phyloP scores from a whole-genome alignment of 805 yeast genomes.

The Kluyveromyces nonfermentans region DNA sequence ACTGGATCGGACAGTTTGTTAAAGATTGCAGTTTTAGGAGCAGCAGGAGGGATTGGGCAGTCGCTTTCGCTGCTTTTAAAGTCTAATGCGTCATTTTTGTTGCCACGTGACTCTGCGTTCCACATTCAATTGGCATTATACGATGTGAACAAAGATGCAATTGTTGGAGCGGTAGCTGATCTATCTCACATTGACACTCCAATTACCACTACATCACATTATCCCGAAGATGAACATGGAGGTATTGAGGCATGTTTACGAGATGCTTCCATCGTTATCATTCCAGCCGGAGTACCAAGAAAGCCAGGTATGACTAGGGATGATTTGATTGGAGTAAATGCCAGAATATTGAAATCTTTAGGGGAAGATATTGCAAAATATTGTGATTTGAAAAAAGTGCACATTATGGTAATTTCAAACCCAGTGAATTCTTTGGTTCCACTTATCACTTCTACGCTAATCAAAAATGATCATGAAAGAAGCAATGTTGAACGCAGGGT shows the following conservation, averaged over 20 bases:
- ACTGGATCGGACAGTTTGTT: slow-evolving; percentile 7
- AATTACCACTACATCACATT: slow-evolving; percentile 47
- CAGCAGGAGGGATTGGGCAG: slow-evolving; percentile 94
- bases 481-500: slow-evolving; percentile 63
- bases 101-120: slow-evolving; percentile 38
- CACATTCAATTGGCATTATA: slow-evolving; percentile 49
- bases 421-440: slow-evolving; percentile 94
- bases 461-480: slow-evolving; percentile 35
- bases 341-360: slow-evolving; percentile 65
- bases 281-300: slow-evolving; percentile 87
- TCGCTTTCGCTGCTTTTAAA: slow-evolving; percentile 77
- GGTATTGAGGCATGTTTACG: slow-evolving; percentile 27
- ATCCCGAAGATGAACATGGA: slow-evolving; percentile 36
- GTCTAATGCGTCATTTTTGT: slow-evolving; percentile 27
- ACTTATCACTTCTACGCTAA: slow-evolving; percentile 40
- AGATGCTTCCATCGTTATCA: slow-evolving; percentile 22
- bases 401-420: slow-evolving; percentile 76
- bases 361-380: slow-evolving; percentile 64
- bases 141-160: slow-evolving; percentile 59
- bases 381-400: slow-evolving; percentile 56
- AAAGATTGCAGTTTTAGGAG: slow-evolving; percentile 82
- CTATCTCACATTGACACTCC: slow-evolving; percentile 73
- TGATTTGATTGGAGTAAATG: slow-evolving; percentile 76
- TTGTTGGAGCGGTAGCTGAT: slow-evolving; percentile 82
- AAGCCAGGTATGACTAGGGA: slow-evolving; percentile 94